Percentiles rank a stretch among this genome's conserved stretches.
phyloP scores from a whole-genome alignment of 2,329 filamentous ascomycete species.

The Xylariaceae sp. region DNA sequence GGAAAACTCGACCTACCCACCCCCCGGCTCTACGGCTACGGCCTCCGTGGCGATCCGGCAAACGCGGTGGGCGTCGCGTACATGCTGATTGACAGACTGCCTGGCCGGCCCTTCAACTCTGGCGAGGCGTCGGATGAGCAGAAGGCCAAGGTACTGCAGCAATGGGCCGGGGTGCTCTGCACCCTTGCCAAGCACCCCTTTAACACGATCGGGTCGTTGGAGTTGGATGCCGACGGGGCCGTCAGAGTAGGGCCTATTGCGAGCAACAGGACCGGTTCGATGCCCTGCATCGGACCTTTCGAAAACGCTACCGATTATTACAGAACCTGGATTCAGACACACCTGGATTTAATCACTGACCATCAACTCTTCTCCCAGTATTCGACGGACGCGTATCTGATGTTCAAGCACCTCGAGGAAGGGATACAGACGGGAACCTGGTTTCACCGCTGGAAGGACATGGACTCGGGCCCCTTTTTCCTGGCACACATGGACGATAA shows the following conservation, averaged over 20 bases:
- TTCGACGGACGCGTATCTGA: slow-evolving; percentile 8
- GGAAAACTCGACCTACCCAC: slow-evolving; percentile 25
- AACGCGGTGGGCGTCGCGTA: slow-evolving; percentile 25
- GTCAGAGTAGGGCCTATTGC: slow-evolving; percentile 11
- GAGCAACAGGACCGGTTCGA: slow-evolving; percentile 9
- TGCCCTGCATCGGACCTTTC: slow-evolving; percentile 11
- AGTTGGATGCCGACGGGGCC: slow-evolving; percentile 1
- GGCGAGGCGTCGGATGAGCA: slow-evolving; percentile 17
- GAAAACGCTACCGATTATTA: slow-evolving; percentile 2
- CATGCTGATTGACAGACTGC: slow-evolving; percentile 24
- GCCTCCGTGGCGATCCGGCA: slow-evolving; percentile 17
- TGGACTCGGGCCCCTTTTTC: slow-evolving; percentile 8
- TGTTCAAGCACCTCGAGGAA: slow-evolving; percentile 6
- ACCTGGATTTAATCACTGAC: slow-evolving; percentile 9
- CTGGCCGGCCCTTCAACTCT: slow-evolving; percentile 19
- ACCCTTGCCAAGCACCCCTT: slow-evolving; percentile 7
- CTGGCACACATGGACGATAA: slow-evolving; percentile 6
- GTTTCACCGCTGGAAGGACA: slow-evolving; percentile 5
- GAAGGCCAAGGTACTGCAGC: slow-evolving; percentile 16
- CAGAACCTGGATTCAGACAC: slow-evolving; percentile 4
- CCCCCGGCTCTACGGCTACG: slow-evolving; percentile 20
- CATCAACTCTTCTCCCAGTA: slow-evolving; percentile 5
- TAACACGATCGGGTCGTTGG: slow-evolving; percentile 7
- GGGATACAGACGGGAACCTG: slow-evolving; percentile 2
- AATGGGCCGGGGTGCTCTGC: slow-evolving; percentile 18